Conservation (phyloP, 371 early-diverging fungal genomes). For the Mortierella sp. region DNA sequence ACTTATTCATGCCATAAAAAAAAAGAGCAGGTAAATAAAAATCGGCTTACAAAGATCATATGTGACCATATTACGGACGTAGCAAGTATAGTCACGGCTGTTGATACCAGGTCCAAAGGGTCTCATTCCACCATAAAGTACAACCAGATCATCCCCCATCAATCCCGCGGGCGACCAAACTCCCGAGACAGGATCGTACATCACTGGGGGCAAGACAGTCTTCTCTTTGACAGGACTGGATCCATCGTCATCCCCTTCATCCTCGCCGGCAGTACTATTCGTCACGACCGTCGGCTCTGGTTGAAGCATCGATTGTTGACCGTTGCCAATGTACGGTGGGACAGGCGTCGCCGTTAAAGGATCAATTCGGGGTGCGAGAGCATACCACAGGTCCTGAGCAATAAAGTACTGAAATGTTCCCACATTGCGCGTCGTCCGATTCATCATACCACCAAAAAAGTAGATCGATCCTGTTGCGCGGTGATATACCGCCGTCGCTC, state of each 20-base stretch:
- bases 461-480: conserved; percentile 6
- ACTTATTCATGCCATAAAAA: no score
- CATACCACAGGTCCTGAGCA: conserved; percentile 10
- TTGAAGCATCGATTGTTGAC: background rate
- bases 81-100: conserved; percentile 21
- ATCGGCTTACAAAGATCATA: conserved; percentile 31
- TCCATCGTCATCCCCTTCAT: background rate
- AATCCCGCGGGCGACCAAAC: conserved; percentile 44
- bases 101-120: conserved; percentile 42
- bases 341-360: background rate
- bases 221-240: background rate
- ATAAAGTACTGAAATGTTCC: conserved; percentile 3
- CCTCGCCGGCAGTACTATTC: background rate
- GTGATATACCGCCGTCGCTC: conserved; percentile 6
- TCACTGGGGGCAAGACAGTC: background rate
- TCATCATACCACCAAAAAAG: conserved; percentile 9
- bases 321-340: no score
- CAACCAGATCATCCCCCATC: conserved; percentile 36
- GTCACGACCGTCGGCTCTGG: background rate
- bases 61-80: conserved; percentile 12
- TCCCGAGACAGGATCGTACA: conserved; percentile 36
- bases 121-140: conserved; percentile 45
- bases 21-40: background rate
- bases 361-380: background rate
- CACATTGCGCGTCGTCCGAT: conserved; percentile 9